Conservation (phyloP, 2,329 filamentous ascomycete genomes). For the Arthrobotrys musiformis region DNA sequence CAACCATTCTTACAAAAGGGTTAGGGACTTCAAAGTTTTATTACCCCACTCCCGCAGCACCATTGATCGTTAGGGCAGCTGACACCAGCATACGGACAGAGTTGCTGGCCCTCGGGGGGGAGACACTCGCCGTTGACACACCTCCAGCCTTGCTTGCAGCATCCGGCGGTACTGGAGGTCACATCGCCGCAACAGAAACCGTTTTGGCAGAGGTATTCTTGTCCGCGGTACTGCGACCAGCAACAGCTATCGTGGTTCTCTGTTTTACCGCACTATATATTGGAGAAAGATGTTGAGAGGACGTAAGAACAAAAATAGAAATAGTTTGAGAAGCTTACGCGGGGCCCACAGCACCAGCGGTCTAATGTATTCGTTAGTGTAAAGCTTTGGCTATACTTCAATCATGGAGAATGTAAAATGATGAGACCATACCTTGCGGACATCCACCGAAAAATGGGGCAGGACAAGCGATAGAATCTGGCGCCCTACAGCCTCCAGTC, state of each 20-base stretch:
- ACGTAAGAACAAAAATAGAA: too few species aligned
- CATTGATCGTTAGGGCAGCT: constrained; percentile 19
- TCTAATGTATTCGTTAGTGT: not conserved
- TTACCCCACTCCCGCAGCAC: constrained; percentile 13
- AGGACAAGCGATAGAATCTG: not conserved
- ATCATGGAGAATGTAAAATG: not conserved
- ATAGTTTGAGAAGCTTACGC: not conserved
- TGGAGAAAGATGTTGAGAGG: not conserved
- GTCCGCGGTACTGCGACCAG: not conserved
- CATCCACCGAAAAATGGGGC: not conserved
- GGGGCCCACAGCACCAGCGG: constrained; percentile 8
- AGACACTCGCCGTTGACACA: constrained; percentile 19
- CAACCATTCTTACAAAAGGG: not conserved
- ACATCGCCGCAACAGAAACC: not conserved
- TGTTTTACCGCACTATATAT: constrained; percentile 2
- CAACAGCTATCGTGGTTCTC: constrained; percentile 15
- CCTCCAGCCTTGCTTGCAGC: not conserved
- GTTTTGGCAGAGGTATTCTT: not conserved
- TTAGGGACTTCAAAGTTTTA: not conserved
- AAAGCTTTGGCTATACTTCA: not conserved
- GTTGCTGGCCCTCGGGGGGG: not conserved
- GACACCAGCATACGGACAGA: not conserved
- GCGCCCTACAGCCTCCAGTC: not conserved
- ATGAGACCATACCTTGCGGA: not conserved
- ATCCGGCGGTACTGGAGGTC: not conserved